Conservation (phyloP, 371 early-diverging fungal genomes). For the Funneliformis caledonium region DNA sequence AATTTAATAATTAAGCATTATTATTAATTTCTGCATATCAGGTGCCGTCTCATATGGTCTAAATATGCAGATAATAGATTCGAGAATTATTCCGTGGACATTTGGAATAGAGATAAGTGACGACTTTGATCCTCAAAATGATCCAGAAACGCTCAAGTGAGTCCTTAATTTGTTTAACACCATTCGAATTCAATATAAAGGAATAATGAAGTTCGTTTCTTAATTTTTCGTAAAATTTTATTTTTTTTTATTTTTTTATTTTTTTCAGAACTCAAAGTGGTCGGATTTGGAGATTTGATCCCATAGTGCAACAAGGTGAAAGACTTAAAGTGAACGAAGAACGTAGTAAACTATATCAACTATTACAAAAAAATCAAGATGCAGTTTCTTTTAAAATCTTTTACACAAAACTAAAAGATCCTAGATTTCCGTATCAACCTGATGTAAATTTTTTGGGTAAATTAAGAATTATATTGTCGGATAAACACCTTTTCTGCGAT, state of each 20-base stretch:
- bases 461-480: not conserved
- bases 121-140: not conserved
- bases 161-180: not conserved
- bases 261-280: not conserved
- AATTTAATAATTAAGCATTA: too few species aligned
- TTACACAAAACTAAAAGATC: not conserved
- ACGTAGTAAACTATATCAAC: not conserved
- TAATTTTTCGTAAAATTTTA: not conserved
- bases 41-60: conserved; percentile 41
- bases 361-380: not conserved
- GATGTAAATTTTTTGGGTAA: conserved; percentile 5
- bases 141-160: conserved; percentile 8
- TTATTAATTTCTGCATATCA: too few species aligned
- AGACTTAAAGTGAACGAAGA: not conserved
- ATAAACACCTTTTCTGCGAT: not conserved
- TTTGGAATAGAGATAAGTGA: not conserved
- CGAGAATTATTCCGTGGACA: conserved; percentile 10
- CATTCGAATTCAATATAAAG: not conserved
- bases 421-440: not conserved
- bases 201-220: too few species aligned
- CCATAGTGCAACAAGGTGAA: not conserved
- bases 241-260: not conserved
- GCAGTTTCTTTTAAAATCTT: not conserved
- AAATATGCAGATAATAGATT: not conserved
- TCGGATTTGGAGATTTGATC: conserved; percentile 5